A percentile compares a stretch with the other conserved stretches of the same genome.
These are phyloP conservation scores for Millerozyma miso DNA, from an alignment of 805 yeast species.

Conservation along the genomic window DNA sequence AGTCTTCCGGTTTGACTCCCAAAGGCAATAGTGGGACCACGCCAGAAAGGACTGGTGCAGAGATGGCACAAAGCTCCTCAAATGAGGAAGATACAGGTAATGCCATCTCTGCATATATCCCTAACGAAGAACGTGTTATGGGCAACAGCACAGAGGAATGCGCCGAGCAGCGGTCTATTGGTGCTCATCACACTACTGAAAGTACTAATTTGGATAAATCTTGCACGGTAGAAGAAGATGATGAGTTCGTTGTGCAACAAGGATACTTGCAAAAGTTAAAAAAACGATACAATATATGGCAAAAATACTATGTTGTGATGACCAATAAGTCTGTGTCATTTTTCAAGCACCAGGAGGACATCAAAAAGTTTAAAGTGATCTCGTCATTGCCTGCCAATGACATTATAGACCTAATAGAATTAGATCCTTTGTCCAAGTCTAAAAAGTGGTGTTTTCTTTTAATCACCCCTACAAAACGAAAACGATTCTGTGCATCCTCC, in stretches of 20 bases:
- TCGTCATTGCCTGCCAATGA: constrained; percentile 28
- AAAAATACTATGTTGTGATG: constrained; percentile 36
- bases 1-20: not conserved
- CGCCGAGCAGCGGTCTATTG: not conserved
- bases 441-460: constrained; percentile 44
- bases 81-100: not conserved
- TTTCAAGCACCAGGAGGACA: constrained; percentile 26
- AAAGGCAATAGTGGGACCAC: not conserved
- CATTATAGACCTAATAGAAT: constrained; percentile 45
- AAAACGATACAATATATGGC: constrained; percentile 47
- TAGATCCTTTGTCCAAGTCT: constrained; percentile 43
- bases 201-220: not conserved
- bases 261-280: constrained; percentile 40
- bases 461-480: constrained; percentile 42
- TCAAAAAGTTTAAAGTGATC: constrained; percentile 4
- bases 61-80: not conserved
- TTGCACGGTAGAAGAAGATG: constrained; percentile 1
- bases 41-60: not conserved
- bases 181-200: not conserved
- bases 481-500: constrained; percentile 39
- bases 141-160: not conserved
- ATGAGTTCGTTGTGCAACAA: constrained; percentile 28
- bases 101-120: not conserved
- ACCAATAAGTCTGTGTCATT: constrained; percentile 39
- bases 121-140: not conserved